Base-by-base conservation (phyloP, 2,329 filamentous ascomycete species). In the Penicillium sp. region DNA sequence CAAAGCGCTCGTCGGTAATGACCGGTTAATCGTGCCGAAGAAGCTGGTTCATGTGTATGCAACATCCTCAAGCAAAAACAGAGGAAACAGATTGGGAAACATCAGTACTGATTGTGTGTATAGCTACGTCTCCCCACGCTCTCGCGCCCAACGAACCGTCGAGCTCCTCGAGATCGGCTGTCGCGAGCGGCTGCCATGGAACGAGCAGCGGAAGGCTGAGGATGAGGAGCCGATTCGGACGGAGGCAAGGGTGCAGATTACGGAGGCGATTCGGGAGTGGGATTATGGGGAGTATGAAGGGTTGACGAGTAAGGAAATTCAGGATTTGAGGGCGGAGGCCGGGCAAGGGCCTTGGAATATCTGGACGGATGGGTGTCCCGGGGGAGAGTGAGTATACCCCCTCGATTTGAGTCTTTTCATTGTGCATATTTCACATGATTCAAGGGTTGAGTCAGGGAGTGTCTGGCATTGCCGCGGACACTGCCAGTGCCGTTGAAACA, bases 211-310 rank as follows among this genome's bases (percentile, higher is more conserved):
- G 5, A 71, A 67, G 35, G 44, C 64, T 1, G 71, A 77, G 47
- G 55, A 72, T 1, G 70, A 74, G 24, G 73, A 77, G 33, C 66
- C 70, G 2, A 77, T 83, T 27, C 74, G 77, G 27, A 90, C 87
- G 53, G 69, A 77, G 14, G 89, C 89, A 7, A 77, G 79, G 27
- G 81, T 93, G 22, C 82, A 90, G 68, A 78, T 91, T 62, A 90
- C 88, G 1, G 83, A 91, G 53, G 87, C 87, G 60, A 86, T 96
- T 57, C 84, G 89, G 16, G 91, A 95, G 74, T 95, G 92, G 91
- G 89, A 95, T 76, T 96, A 96, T 71, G 92, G 90, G 46, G 85
- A 89, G 65, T 96, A 96, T 71, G 91, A 96, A 77, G 92, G 92
- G 9, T 83, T 95, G 71, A 91, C 89, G 37, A 88, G 83, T 61